These are phyloP conservation scores for Epichloe scottii DNA, from an alignment of 2,329 filamentous ascomycete genomes.

Conservation along the genomic window DNA sequence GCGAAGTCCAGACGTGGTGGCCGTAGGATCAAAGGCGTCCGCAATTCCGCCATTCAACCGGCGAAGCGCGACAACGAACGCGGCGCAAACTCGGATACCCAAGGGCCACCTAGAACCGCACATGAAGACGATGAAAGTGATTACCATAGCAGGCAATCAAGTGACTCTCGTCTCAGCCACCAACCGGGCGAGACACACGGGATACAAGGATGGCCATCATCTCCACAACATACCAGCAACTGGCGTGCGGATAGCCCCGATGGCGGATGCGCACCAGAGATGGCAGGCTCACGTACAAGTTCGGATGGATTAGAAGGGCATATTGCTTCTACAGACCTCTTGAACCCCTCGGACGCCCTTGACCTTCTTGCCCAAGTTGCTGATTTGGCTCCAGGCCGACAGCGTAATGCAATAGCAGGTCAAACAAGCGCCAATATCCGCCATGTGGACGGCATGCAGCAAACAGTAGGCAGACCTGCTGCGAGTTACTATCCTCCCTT, in stretches of 20 bases:
- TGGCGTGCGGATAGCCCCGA: conserved; percentile 8
- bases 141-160: conserved; percentile 1
- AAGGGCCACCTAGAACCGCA: background rate
- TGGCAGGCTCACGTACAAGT: conserved; percentile 6
- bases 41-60: conserved; percentile 5
- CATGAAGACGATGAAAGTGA: conserved; percentile 7
- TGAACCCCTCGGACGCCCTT: conserved; percentile 29
- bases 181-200: background rate
- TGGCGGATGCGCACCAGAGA: conserved; percentile 6
- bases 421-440: conserved; percentile 6
- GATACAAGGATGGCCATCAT: conserved; percentile 7
- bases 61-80: background rate
- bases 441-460: conserved; percentile 5
- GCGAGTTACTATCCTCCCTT: conserved; percentile 19
- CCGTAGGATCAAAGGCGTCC: conserved; percentile 19
- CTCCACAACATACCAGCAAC: conserved; percentile 7
- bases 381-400: conserved; percentile 20
- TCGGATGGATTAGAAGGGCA: conserved; percentile 22
- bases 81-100: background rate
- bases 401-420: conserved; percentile 5
- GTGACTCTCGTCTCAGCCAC: conserved; percentile 1
- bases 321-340: conserved; percentile 26
- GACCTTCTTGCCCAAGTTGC: conserved; percentile 29
- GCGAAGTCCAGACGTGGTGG: conserved; percentile 28
- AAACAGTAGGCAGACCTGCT: background rate